A percentile compares a stretch with the other conserved stretches of the same genome.
Conservation (phyloP, 2,329 filamentous ascomycete genomes). For the Trichophyton rubrum region DNA sequence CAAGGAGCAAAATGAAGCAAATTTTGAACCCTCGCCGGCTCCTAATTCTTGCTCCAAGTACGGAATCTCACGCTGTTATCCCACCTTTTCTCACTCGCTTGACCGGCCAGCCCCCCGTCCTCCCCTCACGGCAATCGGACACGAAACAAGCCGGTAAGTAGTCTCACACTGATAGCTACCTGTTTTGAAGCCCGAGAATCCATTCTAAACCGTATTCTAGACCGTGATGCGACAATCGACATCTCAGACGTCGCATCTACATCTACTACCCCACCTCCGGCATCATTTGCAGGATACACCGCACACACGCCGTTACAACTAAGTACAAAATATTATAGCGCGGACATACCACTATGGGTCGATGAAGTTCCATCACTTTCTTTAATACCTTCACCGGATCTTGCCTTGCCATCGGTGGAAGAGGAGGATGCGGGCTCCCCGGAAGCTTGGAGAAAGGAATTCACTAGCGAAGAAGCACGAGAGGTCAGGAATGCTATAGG, state of each 20-base stretch:
- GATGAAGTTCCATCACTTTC: conserved; percentile 29
- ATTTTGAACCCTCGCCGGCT: conserved; percentile 32
- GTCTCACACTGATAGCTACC: background rate
- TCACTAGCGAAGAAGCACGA: conserved; percentile 29
- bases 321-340: conserved; percentile 33
- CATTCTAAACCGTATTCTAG: background rate
- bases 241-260: background rate
- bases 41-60: conserved; percentile 28
- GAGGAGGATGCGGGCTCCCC: conserved; percentile 9
- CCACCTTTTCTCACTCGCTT: conserved; percentile 27
- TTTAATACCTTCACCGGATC: background rate
- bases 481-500: conserved; percentile 36
- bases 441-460: conserved; percentile 28
- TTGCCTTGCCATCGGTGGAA: background rate
- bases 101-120: conserved; percentile 22
- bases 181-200: background rate
- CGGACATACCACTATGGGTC: conserved; percentile 36
- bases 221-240: background rate
- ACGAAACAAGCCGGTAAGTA: background rate
- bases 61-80: conserved; percentile 25
- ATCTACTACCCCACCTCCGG: conserved; percentile 13
- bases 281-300: conserved; percentile 35
- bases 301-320: conserved; percentile 32
- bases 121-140: conserved; percentile 13
- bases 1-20: background rate